These are phyloP conservation scores for Blastobotrys muscicola DNA, from an alignment of 805 yeast species.

Conservation along the genomic window DNA sequence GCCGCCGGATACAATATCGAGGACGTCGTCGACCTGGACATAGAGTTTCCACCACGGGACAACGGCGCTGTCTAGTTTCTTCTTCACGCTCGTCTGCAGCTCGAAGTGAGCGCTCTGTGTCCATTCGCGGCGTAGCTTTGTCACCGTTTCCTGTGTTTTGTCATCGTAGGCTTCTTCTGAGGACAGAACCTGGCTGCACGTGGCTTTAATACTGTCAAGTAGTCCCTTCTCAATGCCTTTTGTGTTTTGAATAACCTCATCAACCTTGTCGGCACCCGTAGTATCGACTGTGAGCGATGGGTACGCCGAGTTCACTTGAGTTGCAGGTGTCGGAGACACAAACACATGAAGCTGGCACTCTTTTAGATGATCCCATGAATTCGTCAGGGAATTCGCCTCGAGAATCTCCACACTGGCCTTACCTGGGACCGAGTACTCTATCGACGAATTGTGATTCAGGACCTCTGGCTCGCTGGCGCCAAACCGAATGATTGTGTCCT, in stretches of 20 bases:
- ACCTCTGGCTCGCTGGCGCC: constrained; percentile 18
- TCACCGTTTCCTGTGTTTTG: constrained; percentile 4
- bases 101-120: constrained; percentile 30
- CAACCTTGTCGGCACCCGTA: constrained; percentile 16
- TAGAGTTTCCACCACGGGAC: constrained; percentile 32
- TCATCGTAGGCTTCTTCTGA: constrained; percentile 6
- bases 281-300: constrained; percentile 8
- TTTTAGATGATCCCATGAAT: constrained; percentile 22
- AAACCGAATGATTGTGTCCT: constrained; percentile 24
- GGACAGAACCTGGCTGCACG: constrained; percentile 23
- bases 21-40: constrained; percentile 29
- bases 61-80: constrained; percentile 17
- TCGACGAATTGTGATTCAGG: constrained; percentile 25
- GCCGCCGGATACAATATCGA: constrained; percentile 15
- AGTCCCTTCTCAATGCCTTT: constrained; percentile 12
- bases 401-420: constrained; percentile 22
- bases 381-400: constrained; percentile 23
- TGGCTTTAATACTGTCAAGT: constrained; percentile 17
- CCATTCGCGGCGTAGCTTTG: constrained; percentile 25
- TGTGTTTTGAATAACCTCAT: constrained; percentile 15
- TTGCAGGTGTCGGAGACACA: constrained; percentile 8
- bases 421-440: constrained; percentile 22
- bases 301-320: not conserved
- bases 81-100: constrained; percentile 25
- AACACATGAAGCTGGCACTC: constrained; percentile 22